These are phyloP conservation scores for Stemphylium lycopersici DNA, from an alignment of 2,329 filamentous ascomycete genomes.

Conservation along the genomic window DNA sequence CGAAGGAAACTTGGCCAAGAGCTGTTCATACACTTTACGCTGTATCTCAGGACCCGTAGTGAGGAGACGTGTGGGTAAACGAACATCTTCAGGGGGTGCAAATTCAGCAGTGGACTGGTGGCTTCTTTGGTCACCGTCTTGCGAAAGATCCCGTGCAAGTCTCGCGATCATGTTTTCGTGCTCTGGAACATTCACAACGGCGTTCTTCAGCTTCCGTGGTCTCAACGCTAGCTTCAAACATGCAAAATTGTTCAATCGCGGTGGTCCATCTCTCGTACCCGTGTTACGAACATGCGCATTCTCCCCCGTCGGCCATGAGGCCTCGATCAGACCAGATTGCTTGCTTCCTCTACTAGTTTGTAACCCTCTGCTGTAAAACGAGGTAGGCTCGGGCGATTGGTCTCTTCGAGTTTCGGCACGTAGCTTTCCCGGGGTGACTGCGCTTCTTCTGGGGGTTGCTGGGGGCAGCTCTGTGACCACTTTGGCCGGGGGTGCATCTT, in stretches of 20 bases:
- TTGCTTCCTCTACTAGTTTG: slow-evolving; percentile 53
- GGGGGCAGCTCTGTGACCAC: slow-evolving; percentile 12
- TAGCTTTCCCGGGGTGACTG: slow-evolving; percentile 57
- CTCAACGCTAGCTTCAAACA: slow-evolving; percentile 10
- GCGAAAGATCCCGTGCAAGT: slow-evolving; percentile 28
- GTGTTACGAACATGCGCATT: slow-evolving; percentile 54
- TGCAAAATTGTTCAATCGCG: background rate
- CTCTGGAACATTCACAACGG: slow-evolving; percentile 25
- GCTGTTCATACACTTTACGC: slow-evolving; percentile 39
- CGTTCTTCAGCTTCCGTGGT: slow-evolving; percentile 51
- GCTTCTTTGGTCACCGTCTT: background rate
- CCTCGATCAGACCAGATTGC: slow-evolving; percentile 68
- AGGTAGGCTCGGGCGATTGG: slow-evolving; percentile 19
- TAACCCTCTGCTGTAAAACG: slow-evolving; percentile 27
- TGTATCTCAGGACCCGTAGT: slow-evolving; percentile 51
- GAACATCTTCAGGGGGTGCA: slow-evolving; percentile 30
- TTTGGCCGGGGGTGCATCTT: slow-evolving; percentile 26
- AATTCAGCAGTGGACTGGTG: slow-evolving; percentile 13
- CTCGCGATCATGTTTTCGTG: slow-evolving; percentile 36
- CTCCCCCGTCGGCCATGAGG: slow-evolving; percentile 73
- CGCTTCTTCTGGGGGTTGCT: slow-evolving; percentile 41
- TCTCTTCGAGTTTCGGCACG: slow-evolving; percentile 40
- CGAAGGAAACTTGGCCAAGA: slow-evolving; percentile 27
- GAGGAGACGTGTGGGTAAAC: slow-evolving; percentile 45
- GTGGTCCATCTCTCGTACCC: background rate